Conservation (phyloP, 2,329 filamentous ascomycete species). For the Hymenotorrendiella dingleyae region DNA sequence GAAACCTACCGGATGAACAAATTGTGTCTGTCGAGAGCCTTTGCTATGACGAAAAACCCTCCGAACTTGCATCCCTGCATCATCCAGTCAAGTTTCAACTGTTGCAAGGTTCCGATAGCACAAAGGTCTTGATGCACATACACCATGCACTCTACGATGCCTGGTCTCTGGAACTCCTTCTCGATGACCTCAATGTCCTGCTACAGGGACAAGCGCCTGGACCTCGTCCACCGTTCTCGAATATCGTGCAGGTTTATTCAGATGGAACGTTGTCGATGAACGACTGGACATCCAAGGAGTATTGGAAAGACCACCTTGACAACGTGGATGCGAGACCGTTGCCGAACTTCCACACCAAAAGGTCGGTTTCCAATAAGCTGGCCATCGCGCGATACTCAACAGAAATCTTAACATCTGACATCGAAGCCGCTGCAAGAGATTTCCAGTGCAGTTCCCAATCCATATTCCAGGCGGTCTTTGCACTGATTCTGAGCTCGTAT, state of each 20-base stretch:
- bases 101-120: slow-evolving; percentile 14
- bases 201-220: slow-evolving; percentile 10
- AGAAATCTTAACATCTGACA: slow-evolving; percentile 27
- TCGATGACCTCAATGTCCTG: slow-evolving; percentile 57
- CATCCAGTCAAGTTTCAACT: slow-evolving; percentile 61
- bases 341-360: slow-evolving; percentile 50
- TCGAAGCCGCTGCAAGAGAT: slow-evolving; percentile 21
- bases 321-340: slow-evolving; percentile 48
- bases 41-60: slow-evolving; percentile 35
- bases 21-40: slow-evolving; percentile 34
- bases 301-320: slow-evolving; percentile 64
- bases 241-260: slow-evolving; percentile 48
- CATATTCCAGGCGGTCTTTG: slow-evolving; percentile 68
- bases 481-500: slow-evolving; percentile 60
- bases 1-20: slow-evolving; percentile 35
- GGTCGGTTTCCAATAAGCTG: slow-evolving; percentile 26
- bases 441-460: slow-evolving; percentile 52
- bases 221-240: slow-evolving; percentile 52
- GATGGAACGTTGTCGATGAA: slow-evolving; percentile 21
- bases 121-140: slow-evolving; percentile 41
- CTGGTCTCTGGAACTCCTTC: slow-evolving; percentile 78
- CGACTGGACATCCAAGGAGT: slow-evolving; percentile 45
- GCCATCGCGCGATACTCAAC: slow-evolving; percentile 23
- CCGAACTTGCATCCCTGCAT: slow-evolving; percentile 32
- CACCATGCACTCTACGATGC: slow-evolving; percentile 89